Evolutionary conservation across 192 early-diverging fungal species (phyloP).

Genomic region (Pilaira anomala): DNA sequence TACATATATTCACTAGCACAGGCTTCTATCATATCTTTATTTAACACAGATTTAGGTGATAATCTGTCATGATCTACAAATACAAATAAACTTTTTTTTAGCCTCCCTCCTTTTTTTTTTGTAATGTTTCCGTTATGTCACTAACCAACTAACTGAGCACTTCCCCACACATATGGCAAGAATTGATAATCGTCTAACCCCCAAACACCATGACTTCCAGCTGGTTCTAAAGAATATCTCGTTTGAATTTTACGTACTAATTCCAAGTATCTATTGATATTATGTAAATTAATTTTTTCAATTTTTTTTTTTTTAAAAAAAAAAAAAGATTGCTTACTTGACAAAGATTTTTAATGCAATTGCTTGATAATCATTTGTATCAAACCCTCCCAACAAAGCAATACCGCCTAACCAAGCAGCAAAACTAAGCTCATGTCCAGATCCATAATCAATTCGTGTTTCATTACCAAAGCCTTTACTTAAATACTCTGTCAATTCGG

Average conservation of each 20-base stretch:
- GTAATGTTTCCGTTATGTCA: no score
- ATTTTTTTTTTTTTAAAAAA: not conserved
- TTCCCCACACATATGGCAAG: constrained; percentile 92
- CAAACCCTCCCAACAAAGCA: constrained; percentile 61
- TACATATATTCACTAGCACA: constrained; percentile 81
- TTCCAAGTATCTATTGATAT: constrained; percentile 64
- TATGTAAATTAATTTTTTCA: constrained; percentile 9
- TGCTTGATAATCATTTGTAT: constrained; percentile 62
- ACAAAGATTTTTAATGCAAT: constrained; percentile 73
- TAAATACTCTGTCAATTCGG: constrained; percentile 77
- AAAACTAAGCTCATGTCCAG: constrained; percentile 93
- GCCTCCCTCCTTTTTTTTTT: not conserved
- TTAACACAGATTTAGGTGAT: constrained; percentile 71
- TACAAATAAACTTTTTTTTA: no score
- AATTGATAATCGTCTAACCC: constrained; percentile 98
- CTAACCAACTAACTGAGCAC: constrained; percentile 75
- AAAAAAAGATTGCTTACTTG: constrained; percentile 31
- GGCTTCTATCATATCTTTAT: constrained; percentile 54
- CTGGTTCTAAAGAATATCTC: constrained; percentile 88
- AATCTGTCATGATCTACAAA: constrained; percentile 57
- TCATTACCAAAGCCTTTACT: constrained; percentile 77
- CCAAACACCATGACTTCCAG: constrained; percentile 96
- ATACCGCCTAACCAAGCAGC: constrained; percentile 81
- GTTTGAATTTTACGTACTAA: constrained; percentile 78
- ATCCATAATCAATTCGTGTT: constrained; percentile 94